Evolutionary conservation across 1,284 basidiomycete species (phyloP).

Genomic region (Pisolithus thermaeus): DNA sequence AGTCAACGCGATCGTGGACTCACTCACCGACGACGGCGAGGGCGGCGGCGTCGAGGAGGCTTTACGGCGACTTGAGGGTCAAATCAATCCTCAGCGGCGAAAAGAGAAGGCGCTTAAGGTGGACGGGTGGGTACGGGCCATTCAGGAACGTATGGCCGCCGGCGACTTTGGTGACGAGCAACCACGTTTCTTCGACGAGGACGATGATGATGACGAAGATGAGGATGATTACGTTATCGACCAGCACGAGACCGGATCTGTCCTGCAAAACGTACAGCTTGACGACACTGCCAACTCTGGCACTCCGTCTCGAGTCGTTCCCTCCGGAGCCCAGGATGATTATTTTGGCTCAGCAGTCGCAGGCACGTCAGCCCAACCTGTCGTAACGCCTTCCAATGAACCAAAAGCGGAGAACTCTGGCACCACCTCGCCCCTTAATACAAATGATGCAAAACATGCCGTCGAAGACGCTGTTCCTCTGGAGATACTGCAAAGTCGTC

Average conservation of each 20-base stretch:
- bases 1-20: slow-evolving; percentile 71
- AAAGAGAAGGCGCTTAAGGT: slow-evolving; percentile 70
- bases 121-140: slow-evolving; percentile 73
- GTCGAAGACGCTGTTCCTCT: slow-evolving; percentile 58
- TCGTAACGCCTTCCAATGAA: slow-evolving; percentile 13
- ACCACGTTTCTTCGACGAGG: slow-evolving; percentile 43
- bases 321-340: slow-evolving; percentile 18
- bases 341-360: slow-evolving; percentile 16
- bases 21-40: slow-evolving; percentile 68
- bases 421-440: slow-evolving; percentile 27
- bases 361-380: slow-evolving; percentile 13
- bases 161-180: slow-evolving; percentile 56
- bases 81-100: slow-evolving; percentile 68
- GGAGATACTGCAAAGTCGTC: slow-evolving; percentile 59
- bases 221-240: slow-evolving; percentile 31
- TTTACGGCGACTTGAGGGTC: slow-evolving; percentile 71
- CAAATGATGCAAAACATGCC: slow-evolving; percentile 43
- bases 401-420: slow-evolving; percentile 6
- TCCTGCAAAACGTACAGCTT: slow-evolving; percentile 7
- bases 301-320: slow-evolving; percentile 17
- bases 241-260: slow-evolving; percentile 28
- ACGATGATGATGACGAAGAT: slow-evolving; percentile 37
- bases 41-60: slow-evolving; percentile 78
- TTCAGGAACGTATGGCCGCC: slow-evolving; percentile 55
- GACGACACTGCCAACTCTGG: slow-evolving; percentile 11